Evolutionary conservation across 2,329 filamentous ascomycete genomes (phyloP), one percentile per base, ranked within the genome.

Genomic region (Penicillium sp.): DNA sequence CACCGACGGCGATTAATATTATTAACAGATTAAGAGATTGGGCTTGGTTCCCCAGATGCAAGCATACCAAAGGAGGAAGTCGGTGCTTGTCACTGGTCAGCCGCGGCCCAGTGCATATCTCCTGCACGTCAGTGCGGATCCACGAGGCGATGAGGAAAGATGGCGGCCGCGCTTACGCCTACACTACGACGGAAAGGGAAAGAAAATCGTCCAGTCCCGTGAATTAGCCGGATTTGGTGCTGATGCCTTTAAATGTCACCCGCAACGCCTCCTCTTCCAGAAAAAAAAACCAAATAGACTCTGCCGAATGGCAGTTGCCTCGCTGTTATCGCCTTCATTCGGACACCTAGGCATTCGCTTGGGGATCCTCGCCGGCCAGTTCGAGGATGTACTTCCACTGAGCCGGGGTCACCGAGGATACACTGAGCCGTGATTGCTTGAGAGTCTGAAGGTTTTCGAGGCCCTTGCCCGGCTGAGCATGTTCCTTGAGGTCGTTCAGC

Each of bases 361-460:
- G 59, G n/a, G 70, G 58, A 61, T 74, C 69, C 56, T 78, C 76
- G 44, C 75, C 75, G 7, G 72, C 78, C 53, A 83, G 68, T 12
- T 72, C 70, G 67, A 82, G 74, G 58, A 85, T 83, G 64, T 81
- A 84, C 3, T 77, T 71, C 82, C 82, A 85, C 66, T 84, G 78
- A 12, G 74, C 70, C 12, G 77, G 73, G 3, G 75, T 76, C n/a
- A 85, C 82, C 2, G 76, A 72, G 4, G 80, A 81, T 28, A 98
- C 93, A 73, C 93, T 97, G 57, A 97, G 78, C 42, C 94, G 85
- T n/a, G 87, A 85, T 78, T 93, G 88, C 72, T 89, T 94, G 64
- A 97, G 82, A 79, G 95, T 85, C 78, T 97, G 91, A 87, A 98
- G 92, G 54, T 87, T 84, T 70, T 87, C 86, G 44, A 96, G 80